A percentile compares a stretch with the other conserved stretches of the same genome.
These are phyloP conservation scores for Vanrija sp. DNA, from an alignment of 1,284 basidiomycete species.

Conservation along the genomic window DNA sequence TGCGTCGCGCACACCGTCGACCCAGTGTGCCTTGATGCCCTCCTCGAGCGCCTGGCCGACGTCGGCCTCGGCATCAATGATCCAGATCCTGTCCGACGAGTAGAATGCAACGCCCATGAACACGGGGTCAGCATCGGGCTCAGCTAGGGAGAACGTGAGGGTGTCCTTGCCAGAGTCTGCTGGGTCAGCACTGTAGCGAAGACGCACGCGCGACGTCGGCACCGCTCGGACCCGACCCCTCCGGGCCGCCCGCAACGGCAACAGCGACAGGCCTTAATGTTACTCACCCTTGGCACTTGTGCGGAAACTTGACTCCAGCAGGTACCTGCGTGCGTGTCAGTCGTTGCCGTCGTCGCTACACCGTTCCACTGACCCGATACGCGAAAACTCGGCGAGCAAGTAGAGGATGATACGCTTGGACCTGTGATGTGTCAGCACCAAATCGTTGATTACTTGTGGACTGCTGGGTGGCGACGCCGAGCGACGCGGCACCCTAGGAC, in stretches of 20 bases:
- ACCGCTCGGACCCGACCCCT: not conserved
- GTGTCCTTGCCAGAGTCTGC: constrained; percentile 45
- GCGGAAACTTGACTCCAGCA: constrained; percentile 34
- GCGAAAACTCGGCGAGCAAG: constrained; percentile 38
- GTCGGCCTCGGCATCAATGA: constrained; percentile 46
- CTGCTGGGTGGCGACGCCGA: not conserved
- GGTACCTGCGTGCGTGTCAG: constrained; percentile 26
- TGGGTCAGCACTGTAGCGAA: constrained; percentile 4
- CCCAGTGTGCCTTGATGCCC: constrained; percentile 41
- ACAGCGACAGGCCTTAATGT: not conserved
- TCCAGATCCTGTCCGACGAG: constrained; percentile 42
- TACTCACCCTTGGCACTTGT: constrained; percentile 39
- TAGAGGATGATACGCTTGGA: constrained; percentile 44
- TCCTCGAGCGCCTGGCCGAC: constrained; percentile 42
- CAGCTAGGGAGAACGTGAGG: constrained; percentile 31
- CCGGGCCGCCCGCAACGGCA: not conserved
- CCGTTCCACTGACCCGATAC: not conserved
- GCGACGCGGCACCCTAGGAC: not conserved
- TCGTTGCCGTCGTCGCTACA: no score
- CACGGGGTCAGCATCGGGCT: constrained; percentile 42
- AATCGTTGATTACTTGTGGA: not conserved
- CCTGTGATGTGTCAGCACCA: constrained; percentile 10
- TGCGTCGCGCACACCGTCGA: constrained; percentile 40
- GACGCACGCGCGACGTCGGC: no score
- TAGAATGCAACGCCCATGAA: constrained; percentile 45